Evolutionary conservation across 2,329 filamentous ascomycete species (phyloP).

Genomic region (Penicillium sp.): DNA sequence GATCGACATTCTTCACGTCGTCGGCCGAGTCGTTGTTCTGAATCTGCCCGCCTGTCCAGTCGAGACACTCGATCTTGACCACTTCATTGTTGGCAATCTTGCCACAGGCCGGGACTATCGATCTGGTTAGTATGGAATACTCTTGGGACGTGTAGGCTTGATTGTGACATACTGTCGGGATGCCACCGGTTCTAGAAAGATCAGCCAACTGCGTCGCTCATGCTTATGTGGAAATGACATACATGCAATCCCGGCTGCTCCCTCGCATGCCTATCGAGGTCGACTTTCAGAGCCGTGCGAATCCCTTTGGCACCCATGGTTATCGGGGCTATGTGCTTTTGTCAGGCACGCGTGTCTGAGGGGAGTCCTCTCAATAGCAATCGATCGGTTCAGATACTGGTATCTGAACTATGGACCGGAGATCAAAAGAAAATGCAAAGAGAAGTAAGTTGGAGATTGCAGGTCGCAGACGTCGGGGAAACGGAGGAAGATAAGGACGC

Average conservation of each 20-base stretch:
- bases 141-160: background rate
- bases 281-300: constrained; percentile 69
- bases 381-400: too few relatives aligned
- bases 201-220: too few relatives aligned
- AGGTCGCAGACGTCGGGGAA: too few relatives aligned
- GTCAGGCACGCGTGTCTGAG: too few relatives aligned
- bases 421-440: background rate
- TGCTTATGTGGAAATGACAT: constrained; percentile 35
- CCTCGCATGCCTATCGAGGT: constrained; percentile 66
- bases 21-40: constrained; percentile 86
- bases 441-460: constrained; percentile 7
- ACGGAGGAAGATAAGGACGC: too few relatives aligned
- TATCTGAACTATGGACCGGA: background rate
- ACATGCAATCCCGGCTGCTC: constrained; percentile 71
- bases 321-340: background rate
- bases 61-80: constrained; percentile 89
- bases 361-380: too few relatives aligned
- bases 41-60: constrained; percentile 78
- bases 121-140: background rate
- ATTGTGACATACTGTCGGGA: constrained; percentile 66
- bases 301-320: constrained; percentile 49
- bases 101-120: constrained; percentile 66
- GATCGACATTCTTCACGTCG: constrained; percentile 77
- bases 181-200: constrained; percentile 80
- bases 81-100: constrained; percentile 79